Conservation (phyloP, 2,329 filamentous ascomycete species). For the Lomentospora prolificans region DNA sequence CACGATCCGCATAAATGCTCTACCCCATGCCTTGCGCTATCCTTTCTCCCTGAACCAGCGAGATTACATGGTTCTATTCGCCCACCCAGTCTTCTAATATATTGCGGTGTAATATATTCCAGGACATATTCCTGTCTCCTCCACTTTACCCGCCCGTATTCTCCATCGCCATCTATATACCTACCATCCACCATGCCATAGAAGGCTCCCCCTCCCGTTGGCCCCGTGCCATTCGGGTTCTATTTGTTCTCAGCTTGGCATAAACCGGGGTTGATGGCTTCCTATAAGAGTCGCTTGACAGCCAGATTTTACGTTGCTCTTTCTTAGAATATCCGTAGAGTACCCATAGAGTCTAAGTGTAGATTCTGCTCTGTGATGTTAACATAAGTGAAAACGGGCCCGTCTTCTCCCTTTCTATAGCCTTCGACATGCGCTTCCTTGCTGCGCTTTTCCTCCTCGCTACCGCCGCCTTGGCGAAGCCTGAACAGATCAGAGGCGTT, state of each 20-base stretch:
- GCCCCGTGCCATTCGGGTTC: neutral
- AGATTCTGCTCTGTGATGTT: no score
- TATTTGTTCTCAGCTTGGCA: neutral
- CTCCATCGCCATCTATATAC: neutral
- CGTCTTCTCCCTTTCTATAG: neutral
- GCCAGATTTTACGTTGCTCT: neutral
- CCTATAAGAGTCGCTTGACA: neutral
- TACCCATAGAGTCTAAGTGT: no score
- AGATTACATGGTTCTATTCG: neutral
- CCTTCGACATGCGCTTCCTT: slow-evolving; percentile 10
- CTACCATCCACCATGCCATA: neutral
- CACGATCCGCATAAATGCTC: no score
- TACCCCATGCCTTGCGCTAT: neutral
- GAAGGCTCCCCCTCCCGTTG: neutral
- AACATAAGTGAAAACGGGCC: neutral
- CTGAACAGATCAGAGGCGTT: slow-evolving; percentile 40
- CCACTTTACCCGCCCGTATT: slow-evolving; percentile 2
- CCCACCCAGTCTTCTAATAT: neutral
- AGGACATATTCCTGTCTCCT: neutral
- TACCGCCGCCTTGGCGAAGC: slow-evolving; percentile 22
- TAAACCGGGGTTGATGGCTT: neutral
- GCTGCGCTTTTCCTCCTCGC: slow-evolving; percentile 7
- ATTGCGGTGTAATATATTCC: neutral
- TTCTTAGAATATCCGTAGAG: neutral
- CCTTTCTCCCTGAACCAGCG: neutral